phyloP scores from a whole-genome alignment of 2,329 filamentous ascomycete species.

The Cadophora sp. region DNA sequence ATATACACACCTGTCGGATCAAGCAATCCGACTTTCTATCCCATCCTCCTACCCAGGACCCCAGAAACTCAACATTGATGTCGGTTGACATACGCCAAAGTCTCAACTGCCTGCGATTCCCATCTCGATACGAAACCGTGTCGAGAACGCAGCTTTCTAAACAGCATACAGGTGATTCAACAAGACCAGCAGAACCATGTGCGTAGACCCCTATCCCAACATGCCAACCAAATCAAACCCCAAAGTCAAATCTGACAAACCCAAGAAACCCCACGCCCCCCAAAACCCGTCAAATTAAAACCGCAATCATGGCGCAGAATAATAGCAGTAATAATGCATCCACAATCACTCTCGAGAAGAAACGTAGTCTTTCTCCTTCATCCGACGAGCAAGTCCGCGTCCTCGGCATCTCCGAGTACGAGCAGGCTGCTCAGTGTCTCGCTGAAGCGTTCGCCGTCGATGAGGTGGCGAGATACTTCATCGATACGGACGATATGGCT shows the following conservation, averaged over 20 bases:
- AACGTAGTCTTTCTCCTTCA: conserved; percentile 39
- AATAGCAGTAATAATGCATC: conserved; percentile 46
- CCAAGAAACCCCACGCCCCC: conserved; percentile 27
- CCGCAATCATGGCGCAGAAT: conserved; percentile 45
- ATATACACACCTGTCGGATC: conserved; percentile 23
- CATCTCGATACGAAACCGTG: conserved; percentile 61
- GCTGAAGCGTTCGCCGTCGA: conserved; percentile 81
- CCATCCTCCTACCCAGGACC: conserved; percentile 19
- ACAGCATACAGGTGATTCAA: conserved; percentile 59
- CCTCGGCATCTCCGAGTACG: conserved; percentile 71
- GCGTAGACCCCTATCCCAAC: conserved; percentile 22
- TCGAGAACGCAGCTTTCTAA: conserved; percentile 63
- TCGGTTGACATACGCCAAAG: conserved; percentile 64
- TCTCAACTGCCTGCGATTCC: conserved; percentile 59
- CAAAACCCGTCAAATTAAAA: conserved; percentile 17
- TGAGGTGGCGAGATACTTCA: conserved; percentile 75
- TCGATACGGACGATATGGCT: conserved; percentile 73
- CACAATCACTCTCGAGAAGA: conserved; percentile 41
- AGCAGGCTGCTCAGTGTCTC: conserved; percentile 73
- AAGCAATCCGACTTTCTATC: conserved; percentile 26
- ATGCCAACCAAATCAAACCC: not conserved
- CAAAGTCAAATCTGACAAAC: conserved; percentile 21
- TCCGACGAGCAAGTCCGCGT: conserved; percentile 65
- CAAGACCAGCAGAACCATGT: conserved; percentile 44
- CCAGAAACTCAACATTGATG: conserved; percentile 54